Evolutionary conservation across 164 flowering plant species (phyloP).

Genomic region (Litsea cubeba): DNA sequence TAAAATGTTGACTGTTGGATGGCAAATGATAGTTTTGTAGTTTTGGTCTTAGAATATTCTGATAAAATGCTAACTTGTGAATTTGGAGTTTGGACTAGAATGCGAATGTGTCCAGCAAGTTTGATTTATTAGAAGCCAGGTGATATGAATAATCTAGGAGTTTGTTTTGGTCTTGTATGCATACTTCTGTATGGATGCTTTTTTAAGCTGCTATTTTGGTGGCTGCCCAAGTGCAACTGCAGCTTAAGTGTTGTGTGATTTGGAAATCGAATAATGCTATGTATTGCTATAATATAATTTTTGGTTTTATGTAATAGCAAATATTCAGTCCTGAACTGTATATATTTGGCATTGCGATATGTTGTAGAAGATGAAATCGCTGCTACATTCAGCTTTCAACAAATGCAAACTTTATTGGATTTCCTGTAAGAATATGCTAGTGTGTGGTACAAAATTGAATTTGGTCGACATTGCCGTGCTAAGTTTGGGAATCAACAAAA

Average conservation of each 20-base stretch:
- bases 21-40: neutral
- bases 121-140: neutral
- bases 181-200: neutral
- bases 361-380: neutral
- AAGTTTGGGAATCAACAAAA: no score
- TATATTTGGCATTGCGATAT: no score
- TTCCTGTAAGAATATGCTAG: neutral
- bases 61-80: neutral
- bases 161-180: neutral
- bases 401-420: neutral
- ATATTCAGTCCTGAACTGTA: no score
- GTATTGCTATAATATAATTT: neutral
- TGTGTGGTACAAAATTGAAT: neutral
- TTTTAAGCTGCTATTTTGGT: neutral
- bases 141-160: neutral
- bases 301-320: neutral
- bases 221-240: neutral
- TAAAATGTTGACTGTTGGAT: no score
- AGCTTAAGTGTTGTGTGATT: neutral
- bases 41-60: neutral
- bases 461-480: no score
- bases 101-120: no score
- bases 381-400: neutral
- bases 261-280: neutral
- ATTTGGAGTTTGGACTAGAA: neutral